phyloP scores from a whole-genome alignment of 345 rosid species.

The Diplotaxis tenuifolia region DNA sequence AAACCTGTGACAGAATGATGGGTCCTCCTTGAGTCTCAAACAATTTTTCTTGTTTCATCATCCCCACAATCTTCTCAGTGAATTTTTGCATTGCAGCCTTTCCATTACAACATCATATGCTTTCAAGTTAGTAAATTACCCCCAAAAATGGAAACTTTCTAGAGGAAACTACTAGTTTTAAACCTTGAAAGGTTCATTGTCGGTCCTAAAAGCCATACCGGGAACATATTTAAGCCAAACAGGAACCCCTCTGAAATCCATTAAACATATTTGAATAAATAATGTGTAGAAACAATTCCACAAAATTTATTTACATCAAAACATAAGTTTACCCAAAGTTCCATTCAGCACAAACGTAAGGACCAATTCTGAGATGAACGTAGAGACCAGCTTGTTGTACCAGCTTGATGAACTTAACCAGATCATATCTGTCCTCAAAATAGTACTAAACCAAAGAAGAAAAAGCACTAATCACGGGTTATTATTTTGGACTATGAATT shows the following conservation, averaged over 20 bases:
- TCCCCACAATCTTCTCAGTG: constrained; percentile 67
- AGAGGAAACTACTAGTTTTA: background rate
- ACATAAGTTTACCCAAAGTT: constrained; percentile 58
- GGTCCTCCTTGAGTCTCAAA: constrained; percentile 86
- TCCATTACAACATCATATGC: constrained; percentile 37
- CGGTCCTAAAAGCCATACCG: constrained; percentile 82
- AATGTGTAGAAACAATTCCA: background rate
- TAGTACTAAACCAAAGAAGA: constrained; percentile 51
- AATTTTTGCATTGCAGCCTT: constrained; percentile 78
- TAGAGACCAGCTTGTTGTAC: constrained; percentile 79
- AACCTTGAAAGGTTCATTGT: constrained; percentile 84
- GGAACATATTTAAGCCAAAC: constrained; percentile 81
- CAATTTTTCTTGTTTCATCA: constrained; percentile 69
- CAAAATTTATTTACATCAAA: background rate
- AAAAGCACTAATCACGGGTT: background rate
- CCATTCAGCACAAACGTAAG: constrained; percentile 94
- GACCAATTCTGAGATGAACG: constrained; percentile 92
- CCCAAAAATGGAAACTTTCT: background rate
- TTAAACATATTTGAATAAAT: background rate
- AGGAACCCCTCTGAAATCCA: constrained; percentile 33
- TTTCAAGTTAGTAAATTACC: background rate
- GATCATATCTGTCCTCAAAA: too few species aligned
- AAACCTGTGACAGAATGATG: constrained; percentile 78
- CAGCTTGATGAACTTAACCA: constrained; percentile 75
- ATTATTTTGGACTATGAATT: background rate